Evolutionary conservation across 2,329 filamentous ascomycete genomes (phyloP), one percentile per base, ranked within the genome.

Genomic region (Rutstroemia sp.): DNA sequence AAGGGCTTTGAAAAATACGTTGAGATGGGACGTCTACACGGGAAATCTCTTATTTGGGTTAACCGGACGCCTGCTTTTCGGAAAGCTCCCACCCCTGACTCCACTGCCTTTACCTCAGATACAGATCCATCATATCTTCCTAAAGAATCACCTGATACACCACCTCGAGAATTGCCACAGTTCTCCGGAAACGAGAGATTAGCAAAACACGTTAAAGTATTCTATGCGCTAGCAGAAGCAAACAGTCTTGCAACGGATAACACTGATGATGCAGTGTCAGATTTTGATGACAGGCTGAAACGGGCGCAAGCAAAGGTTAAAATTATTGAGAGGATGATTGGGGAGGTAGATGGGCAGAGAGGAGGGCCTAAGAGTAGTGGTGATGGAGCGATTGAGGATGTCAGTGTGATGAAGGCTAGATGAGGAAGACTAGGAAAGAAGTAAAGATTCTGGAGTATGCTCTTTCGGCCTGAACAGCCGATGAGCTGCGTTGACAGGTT

Each of bases 1-100:
- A 94, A 92, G 62, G 92, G 92, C 0, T 97, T 94, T 65, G 89
- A 96, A 65, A 97, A 96, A 73, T 96, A 95, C 67, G 69, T 88
- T 44, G 86, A 90, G 60, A 81, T 90, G 70, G 92, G 92, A 2
- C 79, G 80, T 57, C 73, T 97, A 34, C 86, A 92, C 64, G 89
- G 90, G 46, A 86, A 84, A 66, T 84, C 89, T 14, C 73, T 88
- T 23, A 78, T 97, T n/a, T 97, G 92, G 92, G 84, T 85, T 12
- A 87, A 88, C 58, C 79, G 91, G 54, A 72, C 91, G 10, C 75
- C 76, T 34, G 53, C 58, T 8, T 25, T 55, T 4, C 57, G 56
- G 47, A 54, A 44, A 47, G 23, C 23, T 23, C 30, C 23, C 4
- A 27, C n/a, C 12, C 4, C 36, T 10, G 19, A 16, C 2, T 7